A percentile compares a stretch with the other conserved stretches of the same genome.
These are phyloP conservation scores for Magnaporthiopsis rhizophila DNA, from an alignment of 2,329 filamentous ascomycete genomes.

Conservation along the genomic window DNA sequence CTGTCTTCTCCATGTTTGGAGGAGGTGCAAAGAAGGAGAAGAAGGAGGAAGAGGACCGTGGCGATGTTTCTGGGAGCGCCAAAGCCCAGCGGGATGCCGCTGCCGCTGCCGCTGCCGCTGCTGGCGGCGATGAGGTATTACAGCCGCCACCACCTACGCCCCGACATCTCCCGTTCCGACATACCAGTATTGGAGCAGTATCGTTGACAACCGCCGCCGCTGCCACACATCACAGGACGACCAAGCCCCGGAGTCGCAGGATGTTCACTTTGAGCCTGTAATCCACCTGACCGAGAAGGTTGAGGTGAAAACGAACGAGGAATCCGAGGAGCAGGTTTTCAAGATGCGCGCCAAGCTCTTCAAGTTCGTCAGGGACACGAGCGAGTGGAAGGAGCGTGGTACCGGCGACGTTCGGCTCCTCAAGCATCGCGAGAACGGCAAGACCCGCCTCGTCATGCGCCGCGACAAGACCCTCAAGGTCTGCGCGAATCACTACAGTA, in stretches of 20 bases:
- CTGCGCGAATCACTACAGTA: conserved; percentile 99
- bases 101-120: conserved; percentile 40
- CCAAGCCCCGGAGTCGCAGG: conserved; percentile 76
- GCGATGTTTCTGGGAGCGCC: conserved; percentile 82
- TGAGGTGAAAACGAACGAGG: conserved; percentile 96
- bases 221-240: conserved; percentile 49
- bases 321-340: conserved; percentile 93
- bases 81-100: conserved; percentile 66
- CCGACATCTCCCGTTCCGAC: neutral
- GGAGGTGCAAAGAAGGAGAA: conserved; percentile 96
- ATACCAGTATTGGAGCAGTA: neutral
- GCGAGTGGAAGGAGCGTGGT: conserved; percentile 99
- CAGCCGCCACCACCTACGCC: conserved; percentile 4
- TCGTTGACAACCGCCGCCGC: neutral
- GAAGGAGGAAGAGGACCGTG: conserved; percentile 69
- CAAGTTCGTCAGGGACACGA: conserved; percentile 85
- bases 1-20: conserved; percentile 97
- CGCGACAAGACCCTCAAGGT: conserved; percentile 99
- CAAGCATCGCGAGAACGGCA: conserved; percentile 98
- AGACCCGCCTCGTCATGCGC: conserved; percentile 96
- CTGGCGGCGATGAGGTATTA: conserved; percentile 42
- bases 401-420: conserved; percentile 93
- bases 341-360: conserved; percentile 99
- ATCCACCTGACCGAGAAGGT: conserved; percentile 95
- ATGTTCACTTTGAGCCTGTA: conserved; percentile 96